phyloP scores from a whole-genome alignment of 108 stramenopile species.

The Nannochloropsis gaditana region DNA sequence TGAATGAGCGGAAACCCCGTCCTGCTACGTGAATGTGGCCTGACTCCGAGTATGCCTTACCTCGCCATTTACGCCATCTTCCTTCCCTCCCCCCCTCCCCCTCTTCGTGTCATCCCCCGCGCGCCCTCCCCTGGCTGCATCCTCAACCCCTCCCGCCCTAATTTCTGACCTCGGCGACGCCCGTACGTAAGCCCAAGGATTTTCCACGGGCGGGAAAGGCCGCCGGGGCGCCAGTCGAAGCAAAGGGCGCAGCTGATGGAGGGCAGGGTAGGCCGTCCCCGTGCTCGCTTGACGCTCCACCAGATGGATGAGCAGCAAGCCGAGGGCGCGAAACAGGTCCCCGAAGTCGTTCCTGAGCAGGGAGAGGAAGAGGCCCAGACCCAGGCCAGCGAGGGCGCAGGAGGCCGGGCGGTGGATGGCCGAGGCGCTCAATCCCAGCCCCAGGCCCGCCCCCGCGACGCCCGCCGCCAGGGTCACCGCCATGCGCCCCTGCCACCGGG shows the following conservation, averaged over 20 bases:
- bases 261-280: not conserved
- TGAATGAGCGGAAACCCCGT: not conserved
- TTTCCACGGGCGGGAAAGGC: not conserved
- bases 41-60: not conserved
- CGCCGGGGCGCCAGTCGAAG: not conserved
- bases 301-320: not conserved
- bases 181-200: not conserved
- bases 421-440: constrained; percentile 21
- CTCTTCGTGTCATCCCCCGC: not conserved
- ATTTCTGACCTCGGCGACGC: not conserved
- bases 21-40: not conserved
- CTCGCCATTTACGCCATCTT: not conserved
- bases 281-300: not conserved
- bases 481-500: not conserved
- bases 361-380: not conserved
- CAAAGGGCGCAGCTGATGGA: not conserved
- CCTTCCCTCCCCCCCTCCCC: not conserved
- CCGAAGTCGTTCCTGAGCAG: not conserved
- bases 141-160: not conserved
- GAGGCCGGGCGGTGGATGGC: constrained; percentile 30
- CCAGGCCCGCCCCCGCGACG: not conserved
- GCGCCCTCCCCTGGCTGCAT: no score
- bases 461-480: not conserved
- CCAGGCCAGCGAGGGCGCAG: constrained; percentile 25
- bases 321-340: not conserved